A percentile compares a stretch with the other conserved stretches of the same genome.
Conservation (phyloP, 805 yeast genomes). For the Starmera quercuum region DNA sequence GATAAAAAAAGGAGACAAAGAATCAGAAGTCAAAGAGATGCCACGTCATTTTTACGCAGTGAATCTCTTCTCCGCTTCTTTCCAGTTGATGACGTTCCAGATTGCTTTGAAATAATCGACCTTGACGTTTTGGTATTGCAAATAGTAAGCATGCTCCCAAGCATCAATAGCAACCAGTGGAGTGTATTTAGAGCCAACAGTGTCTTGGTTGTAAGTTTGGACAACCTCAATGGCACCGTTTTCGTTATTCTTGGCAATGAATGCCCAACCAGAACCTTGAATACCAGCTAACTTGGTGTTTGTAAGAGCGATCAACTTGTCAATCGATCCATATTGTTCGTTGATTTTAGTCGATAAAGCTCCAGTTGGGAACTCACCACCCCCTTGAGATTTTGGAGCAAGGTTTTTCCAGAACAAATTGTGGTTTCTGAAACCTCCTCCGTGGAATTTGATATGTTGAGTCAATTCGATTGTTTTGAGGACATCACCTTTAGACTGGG, state of each 20-base stretch:
- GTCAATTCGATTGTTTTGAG: conserved; percentile 56
- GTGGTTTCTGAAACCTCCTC: conserved; percentile 89
- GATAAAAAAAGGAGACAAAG: too few species aligned
- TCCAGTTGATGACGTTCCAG: conserved; percentile 94
- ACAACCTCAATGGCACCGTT: conserved; percentile 73
- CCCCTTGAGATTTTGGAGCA: conserved; percentile 68
- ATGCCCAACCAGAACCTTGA: conserved; percentile 96
- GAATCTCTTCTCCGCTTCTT: conserved; percentile 75
- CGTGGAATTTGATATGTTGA: conserved; percentile 80
- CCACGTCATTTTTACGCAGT: conserved; percentile 26
- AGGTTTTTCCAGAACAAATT: conserved; percentile 81
- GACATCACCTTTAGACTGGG: conserved; percentile 49
- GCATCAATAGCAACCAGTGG: conserved; percentile 90
- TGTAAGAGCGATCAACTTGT: conserved; percentile 53
- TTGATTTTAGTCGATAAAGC: conserved; percentile 51
- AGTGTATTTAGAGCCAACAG: conserved; percentile 54
- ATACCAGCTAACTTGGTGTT: conserved; percentile 74
- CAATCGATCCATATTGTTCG: conserved; percentile 65
- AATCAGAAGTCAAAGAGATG: too few species aligned
- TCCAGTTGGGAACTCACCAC: conserved; percentile 60
- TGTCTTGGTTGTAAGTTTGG: conserved; percentile 82
- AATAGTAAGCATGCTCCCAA: conserved; percentile 95
- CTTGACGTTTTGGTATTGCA: conserved; percentile 88
- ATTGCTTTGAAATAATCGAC: conserved; percentile 88
- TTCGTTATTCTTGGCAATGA: conserved; percentile 73